Base-by-base conservation (phyloP, 2,329 filamentous ascomycete species). In the Chaetomium sp. region DNA sequence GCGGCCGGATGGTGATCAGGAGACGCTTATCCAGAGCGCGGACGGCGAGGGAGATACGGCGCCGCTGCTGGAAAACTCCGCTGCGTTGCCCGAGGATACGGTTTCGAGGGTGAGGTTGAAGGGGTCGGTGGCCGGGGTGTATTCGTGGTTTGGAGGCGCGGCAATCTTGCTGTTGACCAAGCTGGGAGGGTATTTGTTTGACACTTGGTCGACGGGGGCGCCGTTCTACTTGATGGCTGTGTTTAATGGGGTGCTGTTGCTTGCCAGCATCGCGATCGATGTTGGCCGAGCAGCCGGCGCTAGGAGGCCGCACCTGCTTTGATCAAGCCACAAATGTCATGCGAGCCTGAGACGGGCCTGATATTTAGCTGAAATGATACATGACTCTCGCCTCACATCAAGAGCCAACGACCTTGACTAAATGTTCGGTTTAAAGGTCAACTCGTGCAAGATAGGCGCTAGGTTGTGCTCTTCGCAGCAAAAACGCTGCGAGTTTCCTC, bases 151-250 rank as follows among this genome's bases (percentile, higher is more conserved):
- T 63, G 95, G 95, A 12, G 95, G 94, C 16, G 90, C 88, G 0
- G 95, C 93, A 0, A 99, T 99, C 60, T 77, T 99, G 62, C 78
- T 98, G 5, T 83, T 99, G 19, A 98, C 95, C 0, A 99, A 99
- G 78, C 76, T 95, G 4, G 95, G 95, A 13, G 95, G 95, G 0
- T 86, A 87, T 45, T 78, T 97, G 56, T 99, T 98, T 73, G 95
- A 99, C 75, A 82, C 77, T 23, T 80, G 88, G 60, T 89, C 88
- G 1, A 83, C 83, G 2, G 90, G 91, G 0, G 90, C 91, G 12
- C 95, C 95, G 0, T 98, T 99, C 75, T 97, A 93, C 75, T 89
- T 98, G 83, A 94, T 99, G 89, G 93, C 93, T 0, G 80, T 81
- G 0, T 98, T 98, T 75, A 98, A 98, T 74, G 90, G 78, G 0